A percentile compares a stretch with the other conserved stretches of the same genome.
These are phyloP conservation scores for Cystobasidiaceae sp. DNA, from an alignment of 1,284 basidiomycete species.

Conservation along the genomic window DNA sequence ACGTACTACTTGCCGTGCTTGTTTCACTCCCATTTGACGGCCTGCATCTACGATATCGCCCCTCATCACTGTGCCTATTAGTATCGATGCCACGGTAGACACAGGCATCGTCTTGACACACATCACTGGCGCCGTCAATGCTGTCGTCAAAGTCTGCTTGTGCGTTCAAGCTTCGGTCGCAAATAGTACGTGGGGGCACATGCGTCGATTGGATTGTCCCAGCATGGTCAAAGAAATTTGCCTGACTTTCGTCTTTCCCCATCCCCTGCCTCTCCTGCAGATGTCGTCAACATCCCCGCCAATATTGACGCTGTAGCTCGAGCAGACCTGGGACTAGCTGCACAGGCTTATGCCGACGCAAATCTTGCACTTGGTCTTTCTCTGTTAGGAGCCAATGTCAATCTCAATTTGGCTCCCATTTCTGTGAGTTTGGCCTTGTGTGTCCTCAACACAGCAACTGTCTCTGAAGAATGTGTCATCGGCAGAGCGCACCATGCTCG, in stretches of 20 bases:
- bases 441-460: too few species aligned
- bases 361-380: conserved; percentile 2
- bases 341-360: background rate
- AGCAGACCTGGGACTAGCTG: background rate
- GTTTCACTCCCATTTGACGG: too few species aligned
- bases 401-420: background rate
- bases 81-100: background rate
- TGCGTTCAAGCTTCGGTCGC: conserved; percentile 13
- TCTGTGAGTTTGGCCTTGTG: background rate
- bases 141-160: conserved; percentile 9
- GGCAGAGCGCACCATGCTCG: conserved; percentile 1
- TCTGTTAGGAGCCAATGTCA: background rate
- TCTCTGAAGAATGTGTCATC: too few species aligned
- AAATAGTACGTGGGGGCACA: conserved; percentile 10
- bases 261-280: background rate
- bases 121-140: background rate
- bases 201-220: too few species aligned
- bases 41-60: too few species aligned
- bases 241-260: background rate
- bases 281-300: background rate
- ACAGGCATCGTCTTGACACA: background rate
- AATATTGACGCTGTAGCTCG: background rate
- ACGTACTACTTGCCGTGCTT: background rate
- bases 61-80: too few species aligned
- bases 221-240: too few species aligned